Conservation (phyloP, 495 filamentous ascomycete genomes). For the Hypoxylon fuscum region DNA sequence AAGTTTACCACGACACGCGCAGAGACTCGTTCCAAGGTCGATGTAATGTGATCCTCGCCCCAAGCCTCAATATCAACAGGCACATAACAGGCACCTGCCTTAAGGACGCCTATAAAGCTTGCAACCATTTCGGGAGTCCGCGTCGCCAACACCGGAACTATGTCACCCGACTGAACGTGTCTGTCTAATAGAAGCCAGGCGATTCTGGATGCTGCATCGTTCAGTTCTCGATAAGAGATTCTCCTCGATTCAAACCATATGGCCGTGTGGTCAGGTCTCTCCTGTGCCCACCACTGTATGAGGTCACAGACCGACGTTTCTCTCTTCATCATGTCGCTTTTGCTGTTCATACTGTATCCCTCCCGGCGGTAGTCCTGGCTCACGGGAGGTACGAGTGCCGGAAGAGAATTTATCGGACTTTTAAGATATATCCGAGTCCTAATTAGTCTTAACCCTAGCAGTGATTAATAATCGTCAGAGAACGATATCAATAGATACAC, state of each 20-base stretch:
- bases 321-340: not conserved
- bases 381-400: too few species aligned
- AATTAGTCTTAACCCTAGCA: too few species aligned
- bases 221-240: conserved; percentile 5
- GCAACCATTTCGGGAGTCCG: conserved; percentile 28
- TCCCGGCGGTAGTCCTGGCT: too few species aligned
- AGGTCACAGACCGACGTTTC: conserved; percentile 3
- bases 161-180: conserved; percentile 3
- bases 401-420: too few species aligned
- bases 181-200: not conserved
- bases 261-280: conserved; percentile 8
- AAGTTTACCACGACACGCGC: conserved; percentile 3
- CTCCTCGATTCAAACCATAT: not conserved
- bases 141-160: conserved; percentile 16
- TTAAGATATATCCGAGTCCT: too few species aligned
- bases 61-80: conserved; percentile 42
- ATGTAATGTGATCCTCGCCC: conserved; percentile 29
- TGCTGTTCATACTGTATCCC: too few species aligned
- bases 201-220: conserved; percentile 9
- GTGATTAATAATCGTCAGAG: too few species aligned
- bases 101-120: conserved; percentile 29
- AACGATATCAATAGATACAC: too few species aligned
- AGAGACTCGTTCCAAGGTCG: conserved; percentile 13
- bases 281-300: not conserved
- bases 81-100: conserved; percentile 40